Base-by-base conservation (phyloP, 2,329 filamentous ascomycete species). In the Didymella sp. region DNA sequence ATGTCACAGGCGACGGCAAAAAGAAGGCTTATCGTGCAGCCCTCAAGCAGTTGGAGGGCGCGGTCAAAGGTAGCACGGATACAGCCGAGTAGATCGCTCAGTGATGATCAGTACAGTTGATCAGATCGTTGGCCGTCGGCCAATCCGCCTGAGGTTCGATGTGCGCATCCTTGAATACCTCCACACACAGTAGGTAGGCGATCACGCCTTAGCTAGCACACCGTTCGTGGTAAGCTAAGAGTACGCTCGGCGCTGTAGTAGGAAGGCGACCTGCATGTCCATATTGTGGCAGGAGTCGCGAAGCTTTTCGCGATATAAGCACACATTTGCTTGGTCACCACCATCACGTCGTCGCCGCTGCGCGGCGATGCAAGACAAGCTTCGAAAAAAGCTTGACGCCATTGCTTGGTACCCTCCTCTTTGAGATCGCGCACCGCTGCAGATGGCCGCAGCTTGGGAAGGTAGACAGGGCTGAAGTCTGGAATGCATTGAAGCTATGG, bases 11-110 rank as follows among this genome's bases (percentile, higher is more conserved):
- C 25, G 73, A 77, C 12, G 67, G 67, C 33, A 71, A 67, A 63
- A 78, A 76, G 65, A 71, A 71, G 59, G 70, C 62, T 38, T 85
- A 84, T 68, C 76, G 78, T 53, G 68, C 73, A 27, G 88, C 89
- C 12, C 74, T 94, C 61, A 82, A 82, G 62, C 81, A 81, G 68
- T 77, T 92, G 62, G 85, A 85, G 47, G 81, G 82, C 53, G 87
- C 90, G 66, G 88, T 88, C 0, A 72, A 72, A 63, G 73, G 62
- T 38, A 61, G 48, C 47, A 47, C 49, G 38, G 64, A 63, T 27
- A 48, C 57, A 40, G 54, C 49, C 38, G 49, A 57, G 40, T 60
- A 57, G 49, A 44, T 52, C 44, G n/a, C 28, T 24, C 43, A 31
- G 47, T 24, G 30, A 44, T 33, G 54, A 52, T 48, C 54, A 54